These are phyloP conservation scores for Macadamia integrifolia DNA, from an alignment of 164 flowering plant species.

Conservation along the genomic window DNA sequence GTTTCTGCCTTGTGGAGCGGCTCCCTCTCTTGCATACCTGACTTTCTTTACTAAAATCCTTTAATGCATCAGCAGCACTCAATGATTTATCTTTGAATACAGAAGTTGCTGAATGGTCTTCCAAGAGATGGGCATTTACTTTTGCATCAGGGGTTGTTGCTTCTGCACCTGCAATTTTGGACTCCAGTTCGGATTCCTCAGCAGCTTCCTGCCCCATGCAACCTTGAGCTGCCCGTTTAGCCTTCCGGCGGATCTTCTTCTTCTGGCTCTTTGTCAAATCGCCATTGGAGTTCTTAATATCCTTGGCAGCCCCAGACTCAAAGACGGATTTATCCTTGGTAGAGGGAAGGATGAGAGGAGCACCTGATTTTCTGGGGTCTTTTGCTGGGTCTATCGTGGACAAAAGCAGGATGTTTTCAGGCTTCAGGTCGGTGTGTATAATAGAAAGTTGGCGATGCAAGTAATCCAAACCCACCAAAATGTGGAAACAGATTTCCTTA, in stretches of 20 bases:
- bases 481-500: constrained; percentile 67
- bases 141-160: constrained; percentile 22
- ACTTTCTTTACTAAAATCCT: constrained; percentile 22
- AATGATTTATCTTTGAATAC: constrained; percentile 13
- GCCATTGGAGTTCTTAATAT: constrained; percentile 44
- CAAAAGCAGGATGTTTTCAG: constrained; percentile 74
- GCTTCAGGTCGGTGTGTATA: constrained; percentile 93
- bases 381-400: constrained; percentile 80
- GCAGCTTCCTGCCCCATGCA: constrained; percentile 49
- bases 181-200: constrained; percentile 36
- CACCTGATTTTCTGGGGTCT: constrained; percentile 71
- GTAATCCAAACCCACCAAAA: constrained; percentile 84
- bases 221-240: constrained; percentile 64
- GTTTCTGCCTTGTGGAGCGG: constrained; percentile 54
- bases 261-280: constrained; percentile 69
- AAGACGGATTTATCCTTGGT: constrained; percentile 37
- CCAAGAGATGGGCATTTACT: constrained; percentile 17
- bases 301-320: constrained; percentile 41
- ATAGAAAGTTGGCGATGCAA: constrained; percentile 79
- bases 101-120: constrained; percentile 28
- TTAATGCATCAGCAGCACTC: constrained; percentile 20
- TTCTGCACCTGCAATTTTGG: constrained; percentile 26
- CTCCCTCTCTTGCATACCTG: constrained; percentile 53
- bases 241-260: constrained; percentile 73
- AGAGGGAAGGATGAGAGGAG: constrained; percentile 51